A percentile compares a stretch with the other conserved stretches of the same genome.
Evolutionary conservation across 768 basidiomycete species (phyloP).

Genomic region (Cantharellus cinnabarinus): DNA sequence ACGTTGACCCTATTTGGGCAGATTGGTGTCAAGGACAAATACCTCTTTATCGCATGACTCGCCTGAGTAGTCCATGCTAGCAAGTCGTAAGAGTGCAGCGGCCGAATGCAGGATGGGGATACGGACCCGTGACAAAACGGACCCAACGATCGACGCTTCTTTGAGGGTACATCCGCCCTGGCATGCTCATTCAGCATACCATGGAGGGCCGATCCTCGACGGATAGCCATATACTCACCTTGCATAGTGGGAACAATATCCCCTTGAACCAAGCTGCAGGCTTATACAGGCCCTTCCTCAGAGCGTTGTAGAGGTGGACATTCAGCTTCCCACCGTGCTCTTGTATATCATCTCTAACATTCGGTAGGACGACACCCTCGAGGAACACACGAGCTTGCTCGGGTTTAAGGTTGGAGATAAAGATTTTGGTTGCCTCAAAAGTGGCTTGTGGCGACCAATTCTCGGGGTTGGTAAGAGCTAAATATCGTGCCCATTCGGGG

Average conservation of each 20-base stretch:
- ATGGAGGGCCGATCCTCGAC: not conserved
- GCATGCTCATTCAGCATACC: not conserved
- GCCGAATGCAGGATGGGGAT: constrained; percentile 94
- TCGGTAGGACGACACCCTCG: constrained; percentile 76
- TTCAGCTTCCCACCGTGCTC: constrained; percentile 64
- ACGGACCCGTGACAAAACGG: constrained; percentile 73
- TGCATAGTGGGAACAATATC: constrained; percentile 83
- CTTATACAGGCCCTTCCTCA: constrained; percentile 86
- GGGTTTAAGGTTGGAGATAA: constrained; percentile 93
- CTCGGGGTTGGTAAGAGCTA: constrained; percentile 81
- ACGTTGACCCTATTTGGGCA: constrained; percentile 54
- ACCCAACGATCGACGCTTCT: constrained; percentile 87
- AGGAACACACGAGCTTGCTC: constrained; percentile 83
- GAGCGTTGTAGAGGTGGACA: constrained; percentile 82
- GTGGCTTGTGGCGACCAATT: constrained; percentile 93
- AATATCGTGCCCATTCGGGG: constrained; percentile 86
- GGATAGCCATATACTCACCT: constrained; percentile 29
- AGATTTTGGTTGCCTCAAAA: constrained; percentile 81
- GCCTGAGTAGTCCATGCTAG: constrained; percentile 94
- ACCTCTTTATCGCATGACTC: constrained; percentile 5
- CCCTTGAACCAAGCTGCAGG: constrained; percentile 98
- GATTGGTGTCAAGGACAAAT: not conserved
- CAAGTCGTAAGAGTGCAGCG: constrained; percentile 79
- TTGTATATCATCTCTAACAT: constrained; percentile 72
- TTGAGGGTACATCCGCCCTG: constrained; percentile 73